These are phyloP conservation scores for Corylus heterophylla DNA, from an alignment of 306 rosid species.

Conservation along the genomic window DNA sequence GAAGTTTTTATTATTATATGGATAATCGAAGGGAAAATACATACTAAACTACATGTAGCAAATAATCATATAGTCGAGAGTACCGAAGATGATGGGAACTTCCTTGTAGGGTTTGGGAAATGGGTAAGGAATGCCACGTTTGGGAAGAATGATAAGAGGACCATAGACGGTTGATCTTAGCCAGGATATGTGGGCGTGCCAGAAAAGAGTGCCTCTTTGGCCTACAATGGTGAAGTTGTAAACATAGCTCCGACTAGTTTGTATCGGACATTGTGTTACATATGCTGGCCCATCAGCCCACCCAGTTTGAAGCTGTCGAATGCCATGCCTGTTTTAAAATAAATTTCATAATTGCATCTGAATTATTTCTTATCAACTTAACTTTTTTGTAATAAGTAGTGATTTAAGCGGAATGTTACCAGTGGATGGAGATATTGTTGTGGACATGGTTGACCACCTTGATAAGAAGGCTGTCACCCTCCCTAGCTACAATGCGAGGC, in stretches of 20 bases:
- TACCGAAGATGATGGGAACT: conserved; percentile 15
- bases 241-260: background rate
- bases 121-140: conserved; percentile 2
- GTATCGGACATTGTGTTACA: conserved; percentile 10
- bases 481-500: conserved; percentile 68
- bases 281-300: conserved; percentile 18
- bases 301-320: conserved; percentile 7
- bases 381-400: too few relatives aligned
- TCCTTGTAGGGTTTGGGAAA: conserved; percentile 1
- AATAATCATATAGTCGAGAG: background rate
- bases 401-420: conserved; percentile 28
- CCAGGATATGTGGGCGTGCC: conserved; percentile 10
- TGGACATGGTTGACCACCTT: conserved; percentile 56
- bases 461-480: conserved; percentile 57
- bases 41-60: too few relatives aligned
- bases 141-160: conserved; percentile 14
- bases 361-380: too few relatives aligned
- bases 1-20: background rate
- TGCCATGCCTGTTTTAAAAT: conserved; percentile 5
- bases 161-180: conserved; percentile 18
- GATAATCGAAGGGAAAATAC: too few relatives aligned
- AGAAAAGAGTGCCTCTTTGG: conserved; percentile 16
- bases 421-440: conserved; percentile 63
- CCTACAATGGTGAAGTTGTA: conserved; percentile 12
- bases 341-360: too few relatives aligned